These are phyloP conservation scores for Exsudoporus floridanus DNA, from an alignment of 1,284 basidiomycete genomes.

Conservation along the genomic window DNA sequence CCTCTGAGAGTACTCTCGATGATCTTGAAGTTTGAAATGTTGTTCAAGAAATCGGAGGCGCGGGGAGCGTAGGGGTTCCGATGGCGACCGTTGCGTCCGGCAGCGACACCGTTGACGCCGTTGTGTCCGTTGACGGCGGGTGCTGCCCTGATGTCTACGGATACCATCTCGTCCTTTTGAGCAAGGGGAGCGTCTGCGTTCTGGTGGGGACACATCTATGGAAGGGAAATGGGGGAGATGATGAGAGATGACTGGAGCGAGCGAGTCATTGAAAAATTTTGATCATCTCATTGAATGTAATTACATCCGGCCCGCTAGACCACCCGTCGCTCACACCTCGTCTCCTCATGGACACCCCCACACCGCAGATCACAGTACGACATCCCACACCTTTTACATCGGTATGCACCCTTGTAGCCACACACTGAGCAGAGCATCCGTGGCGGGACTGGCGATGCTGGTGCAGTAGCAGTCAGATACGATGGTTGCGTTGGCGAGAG, in stretches of 20 bases:
- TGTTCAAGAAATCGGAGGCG: slow-evolving; percentile 89
- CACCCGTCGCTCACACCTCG: slow-evolving; percentile 58
- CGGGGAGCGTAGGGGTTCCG: slow-evolving; percentile 84
- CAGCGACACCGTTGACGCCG: slow-evolving; percentile 34
- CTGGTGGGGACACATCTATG: slow-evolving; percentile 23
- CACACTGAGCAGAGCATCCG: slow-evolving; percentile 65
- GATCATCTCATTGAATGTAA: background rate
- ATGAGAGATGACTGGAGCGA: background rate
- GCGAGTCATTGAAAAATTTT: too few relatives aligned
- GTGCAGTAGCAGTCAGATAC: slow-evolving; percentile 56
- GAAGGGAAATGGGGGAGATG: background rate
- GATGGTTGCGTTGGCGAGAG: slow-evolving; percentile 52
- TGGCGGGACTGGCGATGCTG: slow-evolving; percentile 48
- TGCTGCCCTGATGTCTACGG: slow-evolving; percentile 12
- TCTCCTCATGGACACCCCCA: slow-evolving; percentile 57
- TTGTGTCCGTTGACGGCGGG: slow-evolving; percentile 18
- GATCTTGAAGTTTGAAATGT: slow-evolving; percentile 92
- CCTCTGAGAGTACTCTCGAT: slow-evolving; percentile 96
- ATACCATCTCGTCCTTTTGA: slow-evolving; percentile 25
- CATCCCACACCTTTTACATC: slow-evolving; percentile 57
- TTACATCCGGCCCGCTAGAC: slow-evolving; percentile 31
- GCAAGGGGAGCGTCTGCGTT: slow-evolving; percentile 10
- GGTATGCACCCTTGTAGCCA: slow-evolving; percentile 66
- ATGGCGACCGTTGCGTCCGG: slow-evolving; percentile 41
- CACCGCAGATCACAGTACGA: slow-evolving; percentile 60